These are phyloP conservation scores for Balakata baccata DNA, from an alignment of 345 rosid genomes.

Conservation along the genomic window DNA sequence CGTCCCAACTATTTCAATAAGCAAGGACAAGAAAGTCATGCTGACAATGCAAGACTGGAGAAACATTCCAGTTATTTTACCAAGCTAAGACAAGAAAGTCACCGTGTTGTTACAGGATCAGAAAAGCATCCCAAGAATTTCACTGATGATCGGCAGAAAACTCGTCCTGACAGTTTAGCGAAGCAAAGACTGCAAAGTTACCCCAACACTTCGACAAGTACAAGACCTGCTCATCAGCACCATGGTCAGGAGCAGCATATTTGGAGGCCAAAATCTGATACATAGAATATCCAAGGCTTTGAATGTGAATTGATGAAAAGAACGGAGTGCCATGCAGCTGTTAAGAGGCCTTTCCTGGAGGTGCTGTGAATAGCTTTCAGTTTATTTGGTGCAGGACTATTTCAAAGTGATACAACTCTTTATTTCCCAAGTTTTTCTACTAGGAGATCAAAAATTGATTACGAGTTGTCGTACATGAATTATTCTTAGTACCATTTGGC, in stretches of 20 bases:
- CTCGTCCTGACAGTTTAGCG: not conserved
- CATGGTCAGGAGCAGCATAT: constrained; percentile 26
- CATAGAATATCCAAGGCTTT: not conserved
- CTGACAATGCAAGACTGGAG: not conserved
- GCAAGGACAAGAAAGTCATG: not conserved
- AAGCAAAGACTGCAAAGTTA: not conserved
- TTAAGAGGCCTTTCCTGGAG: not conserved
- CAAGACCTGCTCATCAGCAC: constrained; percentile 20
- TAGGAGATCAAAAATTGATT: not conserved
- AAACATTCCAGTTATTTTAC: not conserved
- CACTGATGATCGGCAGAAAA: constrained; percentile 1
- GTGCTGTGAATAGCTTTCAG: no score
- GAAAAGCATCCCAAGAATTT: not conserved
- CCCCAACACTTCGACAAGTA: not conserved
- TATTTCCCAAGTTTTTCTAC: no score
- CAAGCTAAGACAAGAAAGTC: not conserved
- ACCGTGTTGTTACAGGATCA: not conserved
- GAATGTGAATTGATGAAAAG: not conserved
- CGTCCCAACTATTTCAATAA: not conserved
- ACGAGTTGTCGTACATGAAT: not conserved
- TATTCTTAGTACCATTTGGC: not conserved
- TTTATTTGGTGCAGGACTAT: no score
- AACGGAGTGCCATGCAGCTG: not conserved
- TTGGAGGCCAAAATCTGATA: constrained; percentile 53
- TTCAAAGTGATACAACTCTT: no score